Percentiles rank a stretch among this genome's conserved stretches.
Evolutionary conservation across 1,139 yeast genomes (phyloP).

Genomic region (Saccharomyces hybrid): DNA sequence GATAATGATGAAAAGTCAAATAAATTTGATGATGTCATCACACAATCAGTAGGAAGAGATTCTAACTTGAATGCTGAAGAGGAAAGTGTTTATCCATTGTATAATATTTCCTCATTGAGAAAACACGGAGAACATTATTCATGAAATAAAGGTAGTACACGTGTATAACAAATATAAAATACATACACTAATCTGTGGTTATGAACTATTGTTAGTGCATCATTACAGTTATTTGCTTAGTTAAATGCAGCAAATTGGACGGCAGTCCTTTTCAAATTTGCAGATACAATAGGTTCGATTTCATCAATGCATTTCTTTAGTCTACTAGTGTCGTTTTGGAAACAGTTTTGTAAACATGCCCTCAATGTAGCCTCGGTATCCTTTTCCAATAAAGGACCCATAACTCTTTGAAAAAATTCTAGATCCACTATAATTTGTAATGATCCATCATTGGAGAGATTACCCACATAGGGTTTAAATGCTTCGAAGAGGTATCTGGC

Average conservation of each 20-base stretch:
- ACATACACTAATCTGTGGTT: not conserved
- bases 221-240: slow-evolving; percentile 2
- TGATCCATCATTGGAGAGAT: slow-evolving; percentile 32
- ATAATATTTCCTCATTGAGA: slow-evolving; percentile 56
- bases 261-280: slow-evolving; percentile 27
- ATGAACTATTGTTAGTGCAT: not conserved
- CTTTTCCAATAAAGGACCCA: slow-evolving; percentile 26
- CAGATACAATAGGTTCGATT: slow-evolving; percentile 28
- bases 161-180: not conserved
- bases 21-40: slow-evolving; percentile 16
- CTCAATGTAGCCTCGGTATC: slow-evolving; percentile 27
- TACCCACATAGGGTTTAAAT: slow-evolving; percentile 36
- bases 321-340: slow-evolving; percentile 27
- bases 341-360: slow-evolving; percentile 31
- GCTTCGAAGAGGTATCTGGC: slow-evolving; percentile 39
- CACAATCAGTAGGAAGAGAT: slow-evolving; percentile 16
- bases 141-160: slow-evolving; percentile 8
- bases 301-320: slow-evolving; percentile 28
- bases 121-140: slow-evolving; percentile 72
- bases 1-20: slow-evolving; percentile 19
- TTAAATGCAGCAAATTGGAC: slow-evolving; percentile 32
- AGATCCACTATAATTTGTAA: slow-evolving; percentile 36
- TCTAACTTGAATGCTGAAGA: slow-evolving; percentile 27
- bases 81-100: slow-evolving; percentile 56
- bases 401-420: slow-evolving; percentile 33